Conservation (phyloP, 768 basidiomycete species). For the Tephrocybe sp. region DNA sequence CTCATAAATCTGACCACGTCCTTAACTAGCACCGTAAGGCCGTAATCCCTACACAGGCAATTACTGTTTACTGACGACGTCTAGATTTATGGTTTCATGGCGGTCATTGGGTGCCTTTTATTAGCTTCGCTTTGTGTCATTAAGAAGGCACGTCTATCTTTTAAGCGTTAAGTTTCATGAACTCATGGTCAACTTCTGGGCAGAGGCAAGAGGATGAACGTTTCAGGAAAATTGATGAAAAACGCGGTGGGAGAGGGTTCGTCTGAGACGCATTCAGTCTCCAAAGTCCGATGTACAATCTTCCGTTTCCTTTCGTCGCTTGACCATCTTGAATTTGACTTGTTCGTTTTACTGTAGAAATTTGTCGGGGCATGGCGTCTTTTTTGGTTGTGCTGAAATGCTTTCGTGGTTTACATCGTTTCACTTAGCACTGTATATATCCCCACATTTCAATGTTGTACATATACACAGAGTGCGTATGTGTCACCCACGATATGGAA, state of each 20-base stretch:
- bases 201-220: constrained; percentile 81
- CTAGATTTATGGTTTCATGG: constrained; percentile 82
- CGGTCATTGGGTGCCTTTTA: constrained; percentile 71
- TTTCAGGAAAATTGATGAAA: constrained; percentile 87
- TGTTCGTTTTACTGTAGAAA: constrained; percentile 1
- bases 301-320: too few species aligned
- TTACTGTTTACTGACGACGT: constrained; percentile 8
- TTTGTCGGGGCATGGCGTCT: background rate
- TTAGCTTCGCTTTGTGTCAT: constrained; percentile 85
- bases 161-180: background rate
- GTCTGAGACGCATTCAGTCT: constrained; percentile 46
- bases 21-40: constrained; percentile 45
- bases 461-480: background rate
- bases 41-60: background rate
- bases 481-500: too few species aligned
- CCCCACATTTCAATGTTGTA: too few species aligned
- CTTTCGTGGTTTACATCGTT: constrained; percentile 8
- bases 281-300: too few species aligned
- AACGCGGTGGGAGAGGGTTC: constrained; percentile 85
- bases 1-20: constrained; percentile 1
- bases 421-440: too few species aligned
- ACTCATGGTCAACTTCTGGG: constrained; percentile 5
- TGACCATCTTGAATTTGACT: background rate
- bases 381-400: background rate
- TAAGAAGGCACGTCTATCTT: constrained; percentile 54